Conservation (phyloP, 495 filamentous ascomycete genomes). For the Parathielavia hyrcaniae region DNA sequence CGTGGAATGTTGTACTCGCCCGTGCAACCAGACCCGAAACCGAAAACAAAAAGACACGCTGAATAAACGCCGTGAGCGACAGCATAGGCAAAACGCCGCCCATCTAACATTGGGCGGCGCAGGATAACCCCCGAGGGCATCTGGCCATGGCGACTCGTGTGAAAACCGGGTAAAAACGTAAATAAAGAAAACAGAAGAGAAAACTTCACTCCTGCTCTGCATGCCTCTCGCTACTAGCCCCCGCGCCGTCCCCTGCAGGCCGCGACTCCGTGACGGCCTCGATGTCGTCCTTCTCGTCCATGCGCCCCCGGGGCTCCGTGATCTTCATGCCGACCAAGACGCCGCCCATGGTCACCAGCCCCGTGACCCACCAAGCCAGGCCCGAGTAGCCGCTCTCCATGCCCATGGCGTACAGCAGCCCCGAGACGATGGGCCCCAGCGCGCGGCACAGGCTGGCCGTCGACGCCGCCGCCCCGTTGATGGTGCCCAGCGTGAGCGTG, state of each 20-base stretch:
- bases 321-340: slow-evolving; percentile 51
- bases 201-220: neutral
- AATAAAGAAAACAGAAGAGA: neutral
- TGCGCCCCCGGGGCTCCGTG: slow-evolving; percentile 39
- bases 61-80: slow-evolving; percentile 1
- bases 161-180: neutral
- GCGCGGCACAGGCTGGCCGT: slow-evolving; percentile 81
- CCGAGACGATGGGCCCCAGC: slow-evolving; percentile 82
- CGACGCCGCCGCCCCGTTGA: slow-evolving; percentile 90
- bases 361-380: slow-evolving; percentile 87
- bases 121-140: neutral
- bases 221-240: slow-evolving; percentile 5
- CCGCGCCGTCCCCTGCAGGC: neutral
- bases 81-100: neutral
- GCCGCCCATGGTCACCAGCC: slow-evolving; percentile 65
- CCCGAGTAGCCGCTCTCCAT: slow-evolving; percentile 74
- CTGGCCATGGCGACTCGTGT: neutral
- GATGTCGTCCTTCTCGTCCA: slow-evolving; percentile 32
- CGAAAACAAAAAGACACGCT: neutral
- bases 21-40: too few relatives aligned
- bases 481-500: slow-evolving; percentile 70
- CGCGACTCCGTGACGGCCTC: slow-evolving; percentile 9
- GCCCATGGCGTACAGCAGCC: slow-evolving; percentile 74
- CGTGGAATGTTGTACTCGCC: slow-evolving; percentile 4
- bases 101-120: slow-evolving; percentile 1